phyloP scores from a whole-genome alignment of 139 green algal species.

The Bryopsis sp. region DNA sequence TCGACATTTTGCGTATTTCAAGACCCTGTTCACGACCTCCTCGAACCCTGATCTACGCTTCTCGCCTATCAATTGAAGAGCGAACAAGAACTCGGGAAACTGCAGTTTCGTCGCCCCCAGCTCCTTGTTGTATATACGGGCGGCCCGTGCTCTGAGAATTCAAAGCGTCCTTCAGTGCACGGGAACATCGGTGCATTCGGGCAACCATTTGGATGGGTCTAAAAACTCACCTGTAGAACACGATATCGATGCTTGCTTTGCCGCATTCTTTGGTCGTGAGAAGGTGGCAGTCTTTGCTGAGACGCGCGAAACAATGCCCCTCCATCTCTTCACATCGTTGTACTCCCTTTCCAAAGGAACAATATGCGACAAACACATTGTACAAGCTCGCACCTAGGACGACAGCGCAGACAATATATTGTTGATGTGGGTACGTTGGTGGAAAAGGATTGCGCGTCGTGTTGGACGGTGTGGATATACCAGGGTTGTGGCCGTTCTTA shows the following conservation, averaged over 20 bases:
- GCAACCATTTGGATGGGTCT: not conserved
- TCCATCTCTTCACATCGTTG: constrained; percentile 34
- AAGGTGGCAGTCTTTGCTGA: constrained; percentile 32
- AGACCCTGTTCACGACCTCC: constrained; percentile 21
- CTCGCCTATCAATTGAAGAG: constrained; percentile 22
- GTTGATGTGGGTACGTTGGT: not conserved
- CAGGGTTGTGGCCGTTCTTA: constrained; percentile 38
- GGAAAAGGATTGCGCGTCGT: too few relatives aligned
- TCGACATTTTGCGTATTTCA: not conserved
- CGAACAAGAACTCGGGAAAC: constrained; percentile 31
- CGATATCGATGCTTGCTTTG: constrained; percentile 23
- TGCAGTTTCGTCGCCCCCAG: constrained; percentile 24
- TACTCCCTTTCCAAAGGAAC: constrained; percentile 26
- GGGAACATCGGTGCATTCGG: not conserved
- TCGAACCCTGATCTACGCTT: constrained; percentile 27
- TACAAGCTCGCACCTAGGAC: constrained; percentile 35
- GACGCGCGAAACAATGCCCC: constrained; percentile 32
- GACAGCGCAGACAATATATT: not conserved
- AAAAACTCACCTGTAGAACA: constrained; percentile 25
- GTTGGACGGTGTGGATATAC: constrained; percentile 19
- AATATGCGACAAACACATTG: constrained; percentile 50
- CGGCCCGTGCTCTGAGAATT: not conserved
- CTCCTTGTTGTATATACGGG: constrained; percentile 11
- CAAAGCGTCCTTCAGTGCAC: constrained; percentile 14
- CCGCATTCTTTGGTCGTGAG: constrained; percentile 24